Evolutionary conservation across 1,139 yeast genomes (phyloP).

Genomic region (Wickerhamomyces sp.): DNA sequence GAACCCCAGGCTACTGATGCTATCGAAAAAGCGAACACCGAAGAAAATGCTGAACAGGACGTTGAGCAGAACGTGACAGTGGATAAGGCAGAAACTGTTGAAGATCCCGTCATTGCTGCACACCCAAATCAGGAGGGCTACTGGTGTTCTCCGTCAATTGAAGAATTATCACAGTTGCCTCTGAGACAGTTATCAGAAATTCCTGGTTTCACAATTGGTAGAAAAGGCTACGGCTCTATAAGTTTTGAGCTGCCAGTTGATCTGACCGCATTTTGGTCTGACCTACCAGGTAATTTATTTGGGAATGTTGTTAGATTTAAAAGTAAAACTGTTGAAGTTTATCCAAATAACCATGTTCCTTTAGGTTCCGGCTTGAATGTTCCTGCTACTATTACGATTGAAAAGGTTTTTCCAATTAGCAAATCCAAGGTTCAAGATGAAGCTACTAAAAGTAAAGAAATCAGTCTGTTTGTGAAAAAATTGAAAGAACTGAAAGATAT

Average conservation of each 20-base stretch:
- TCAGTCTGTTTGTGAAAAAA: slow-evolving; percentile 44
- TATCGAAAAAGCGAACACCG: neutral
- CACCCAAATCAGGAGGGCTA: slow-evolving; percentile 37
- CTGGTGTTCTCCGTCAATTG: slow-evolving; percentile 76
- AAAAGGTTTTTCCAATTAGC: slow-evolving; percentile 50
- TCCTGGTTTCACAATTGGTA: slow-evolving; percentile 70
- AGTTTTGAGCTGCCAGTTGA: slow-evolving; percentile 73
- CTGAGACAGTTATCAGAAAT: slow-evolving; percentile 51
- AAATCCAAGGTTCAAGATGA: slow-evolving; percentile 25
- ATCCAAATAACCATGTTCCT: slow-evolving; percentile 62
- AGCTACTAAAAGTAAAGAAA: slow-evolving; percentile 34
- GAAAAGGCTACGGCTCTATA: slow-evolving; percentile 71
- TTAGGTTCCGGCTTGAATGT: slow-evolving; percentile 74
- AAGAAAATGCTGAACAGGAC: neutral
- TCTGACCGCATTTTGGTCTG: slow-evolving; percentile 46
- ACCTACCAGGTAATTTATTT: slow-evolving; percentile 42
- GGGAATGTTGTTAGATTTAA: slow-evolving; percentile 57
- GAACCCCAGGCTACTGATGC: slow-evolving; percentile 3
- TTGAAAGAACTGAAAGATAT: slow-evolving; percentile 57
- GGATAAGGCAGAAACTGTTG: slow-evolving; percentile 1
- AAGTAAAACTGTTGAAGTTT: slow-evolving; percentile 59
- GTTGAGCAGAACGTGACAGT: neutral
- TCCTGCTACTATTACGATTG: slow-evolving; percentile 80
- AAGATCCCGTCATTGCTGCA: slow-evolving; percentile 7
- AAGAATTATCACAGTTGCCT: slow-evolving; percentile 45